phyloP scores from a whole-genome alignment of 345 rosid genomes.

The Eucalyptus rudis region DNA sequence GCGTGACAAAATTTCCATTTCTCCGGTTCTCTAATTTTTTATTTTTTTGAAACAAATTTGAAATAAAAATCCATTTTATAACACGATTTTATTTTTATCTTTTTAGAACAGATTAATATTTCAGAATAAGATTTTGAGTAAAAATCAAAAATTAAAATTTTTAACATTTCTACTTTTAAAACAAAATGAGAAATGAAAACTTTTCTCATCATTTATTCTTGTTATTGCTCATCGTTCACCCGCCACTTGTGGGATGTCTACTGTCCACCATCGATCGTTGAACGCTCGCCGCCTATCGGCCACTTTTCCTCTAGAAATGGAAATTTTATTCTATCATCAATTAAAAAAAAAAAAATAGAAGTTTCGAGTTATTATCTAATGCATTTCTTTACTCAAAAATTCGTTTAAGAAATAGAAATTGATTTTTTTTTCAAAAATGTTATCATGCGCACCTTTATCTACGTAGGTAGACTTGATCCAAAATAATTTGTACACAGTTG shows the following conservation, averaged over 20 bases:
- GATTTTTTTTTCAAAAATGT: too few relatives aligned
- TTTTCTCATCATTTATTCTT: fast-evolving
- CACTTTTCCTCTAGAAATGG: fast-evolving
- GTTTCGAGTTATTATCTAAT: too few relatives aligned
- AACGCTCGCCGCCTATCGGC: fast-evolving
- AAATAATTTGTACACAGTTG: fast-evolving
- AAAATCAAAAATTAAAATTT: fast-evolving
- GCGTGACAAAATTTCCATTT: too few relatives aligned
- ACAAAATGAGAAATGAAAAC: fast-evolving
- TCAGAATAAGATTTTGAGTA: fast-evolving
- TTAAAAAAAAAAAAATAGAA: too few relatives aligned
- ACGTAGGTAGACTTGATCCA: too few relatives aligned
- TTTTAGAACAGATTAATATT: fast-evolving
- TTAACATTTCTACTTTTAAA: fast-evolving
- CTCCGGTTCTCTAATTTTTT: too few relatives aligned
- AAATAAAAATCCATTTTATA: fast-evolving
- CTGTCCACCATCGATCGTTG: fast-evolving
- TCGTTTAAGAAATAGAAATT: too few relatives aligned
- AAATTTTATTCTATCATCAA: too few relatives aligned
- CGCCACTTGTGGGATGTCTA: fast-evolving
- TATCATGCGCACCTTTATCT: fast-evolving
- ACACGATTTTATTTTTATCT: fast-evolving
- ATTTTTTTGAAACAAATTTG: fast-evolving
- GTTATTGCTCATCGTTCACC: fast-evolving
- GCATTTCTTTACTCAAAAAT: too few relatives aligned